phyloP scores from a whole-genome alignment of 2,329 filamentous ascomycete genomes.

The Aspergillus transmontanensis region DNA sequence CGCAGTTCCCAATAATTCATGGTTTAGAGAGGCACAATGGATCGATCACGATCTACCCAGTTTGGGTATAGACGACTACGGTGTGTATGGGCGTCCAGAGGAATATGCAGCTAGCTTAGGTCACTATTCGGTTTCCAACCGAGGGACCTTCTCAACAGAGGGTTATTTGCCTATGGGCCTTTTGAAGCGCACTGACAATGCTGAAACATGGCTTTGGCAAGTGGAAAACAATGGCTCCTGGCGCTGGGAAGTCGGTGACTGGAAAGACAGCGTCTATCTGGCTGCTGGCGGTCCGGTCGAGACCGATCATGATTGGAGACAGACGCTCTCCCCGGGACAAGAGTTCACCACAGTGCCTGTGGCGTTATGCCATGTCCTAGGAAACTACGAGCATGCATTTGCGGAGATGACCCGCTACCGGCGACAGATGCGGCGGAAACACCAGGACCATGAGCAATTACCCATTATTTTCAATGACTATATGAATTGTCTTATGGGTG shows the following conservation, averaged over 20 bases:
- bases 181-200: slow-evolving; percentile 21
- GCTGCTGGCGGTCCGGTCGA: slow-evolving; percentile 29
- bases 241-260: slow-evolving; percentile 42
- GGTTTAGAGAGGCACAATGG: slow-evolving; percentile 42
- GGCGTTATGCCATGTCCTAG: slow-evolving; percentile 27
- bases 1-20: slow-evolving; percentile 29
- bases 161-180: slow-evolving; percentile 35
- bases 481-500: slow-evolving; percentile 46
- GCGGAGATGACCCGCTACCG: slow-evolving; percentile 33
- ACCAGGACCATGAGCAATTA: slow-evolving; percentile 31
- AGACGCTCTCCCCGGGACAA: slow-evolving; percentile 25
- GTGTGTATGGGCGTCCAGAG: slow-evolving; percentile 23
- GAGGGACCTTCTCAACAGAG: slow-evolving; percentile 34
- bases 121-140: slow-evolving; percentile 27
- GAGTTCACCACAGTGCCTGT: slow-evolving; percentile 28
- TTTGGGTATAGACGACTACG: slow-evolving; percentile 32
- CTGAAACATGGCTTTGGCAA: slow-evolving; percentile 39
- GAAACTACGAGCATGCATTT: slow-evolving; percentile 27
- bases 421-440: slow-evolving; percentile 30
- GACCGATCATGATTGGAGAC: slow-evolving; percentile 32
- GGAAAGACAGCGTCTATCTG: slow-evolving; percentile 35
- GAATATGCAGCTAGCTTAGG: slow-evolving; percentile 22
- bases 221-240: slow-evolving; percentile 41
- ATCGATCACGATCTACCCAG: slow-evolving; percentile 27
- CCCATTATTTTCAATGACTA: slow-evolving; percentile 45